A percentile compares a stretch with the other conserved stretches of the same genome.
Conservation (phyloP, 31 red algal species). For the Porphyra umbilicalis region DNA sequence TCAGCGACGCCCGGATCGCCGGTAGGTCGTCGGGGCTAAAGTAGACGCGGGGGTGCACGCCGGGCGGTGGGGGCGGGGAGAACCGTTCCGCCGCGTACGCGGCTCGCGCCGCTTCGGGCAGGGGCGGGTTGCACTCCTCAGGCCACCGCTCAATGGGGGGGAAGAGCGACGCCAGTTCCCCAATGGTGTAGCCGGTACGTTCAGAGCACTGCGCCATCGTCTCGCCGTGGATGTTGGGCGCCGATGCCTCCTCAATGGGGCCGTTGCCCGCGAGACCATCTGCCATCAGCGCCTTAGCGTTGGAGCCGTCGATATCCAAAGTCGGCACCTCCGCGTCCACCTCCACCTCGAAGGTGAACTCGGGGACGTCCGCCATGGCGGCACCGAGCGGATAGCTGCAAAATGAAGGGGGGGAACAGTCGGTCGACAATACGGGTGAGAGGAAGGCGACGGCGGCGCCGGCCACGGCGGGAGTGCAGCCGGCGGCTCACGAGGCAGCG, state of each 20-base stretch:
- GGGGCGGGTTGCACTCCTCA: background rate
- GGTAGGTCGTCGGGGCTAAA: background rate
- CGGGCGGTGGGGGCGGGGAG: background rate
- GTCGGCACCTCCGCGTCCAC: too few relatives aligned
- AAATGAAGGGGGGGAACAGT: too few relatives aligned
- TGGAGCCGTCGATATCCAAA: too few relatives aligned
- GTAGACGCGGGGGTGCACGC: background rate
- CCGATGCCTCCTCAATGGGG: background rate
- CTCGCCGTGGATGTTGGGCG: background rate
- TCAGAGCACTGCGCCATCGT: background rate
- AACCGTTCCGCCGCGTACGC: background rate
- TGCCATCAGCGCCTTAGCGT: too few relatives aligned
- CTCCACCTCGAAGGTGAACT: too few relatives aligned
- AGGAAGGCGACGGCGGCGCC: too few relatives aligned
- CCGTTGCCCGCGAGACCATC: too few relatives aligned
- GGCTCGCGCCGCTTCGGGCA: background rate
- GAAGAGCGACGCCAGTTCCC: background rate
- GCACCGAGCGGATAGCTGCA: too few relatives aligned
- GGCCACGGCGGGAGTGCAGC: too few relatives aligned
- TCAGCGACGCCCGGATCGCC: background rate
- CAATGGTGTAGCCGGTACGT: background rate
- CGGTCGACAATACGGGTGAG: too few relatives aligned
- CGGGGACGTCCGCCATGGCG: too few relatives aligned
- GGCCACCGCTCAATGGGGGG: background rate
- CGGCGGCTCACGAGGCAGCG: too few relatives aligned